Percentiles rank a stretch among this genome's conserved stretches.
Evolutionary conservation across 768 basidiomycete genomes (phyloP).

Genomic region (Steccherinum ochraceum): DNA sequence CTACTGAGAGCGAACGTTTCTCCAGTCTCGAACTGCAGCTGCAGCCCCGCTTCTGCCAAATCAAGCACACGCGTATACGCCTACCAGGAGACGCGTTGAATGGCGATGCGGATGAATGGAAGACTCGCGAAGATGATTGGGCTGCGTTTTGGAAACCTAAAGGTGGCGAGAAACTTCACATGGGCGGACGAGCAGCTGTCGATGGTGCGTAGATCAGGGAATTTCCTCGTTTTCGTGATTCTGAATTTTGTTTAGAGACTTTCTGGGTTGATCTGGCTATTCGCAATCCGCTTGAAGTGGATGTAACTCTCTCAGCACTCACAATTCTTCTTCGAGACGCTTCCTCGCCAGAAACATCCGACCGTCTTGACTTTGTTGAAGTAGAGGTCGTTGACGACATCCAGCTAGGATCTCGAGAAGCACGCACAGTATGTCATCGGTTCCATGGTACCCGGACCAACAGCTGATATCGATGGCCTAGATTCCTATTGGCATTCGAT

Average conservation of each 20-base stretch:
- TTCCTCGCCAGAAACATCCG: slow-evolving; percentile 22
- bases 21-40: slow-evolving; percentile 43
- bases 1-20: slow-evolving; percentile 43
- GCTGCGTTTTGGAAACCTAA: slow-evolving; percentile 45
- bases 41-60: slow-evolving; percentile 62
- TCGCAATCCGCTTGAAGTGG: slow-evolving; percentile 67
- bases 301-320: slow-evolving; percentile 60
- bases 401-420: slow-evolving; percentile 55
- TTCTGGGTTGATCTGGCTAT: slow-evolving; percentile 74
- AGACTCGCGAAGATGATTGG: slow-evolving; percentile 62
- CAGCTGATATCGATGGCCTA: slow-evolving; percentile 16
- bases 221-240: background rate
- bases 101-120: slow-evolving; percentile 49
- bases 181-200: slow-evolving; percentile 52
- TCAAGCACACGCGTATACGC: slow-evolving; percentile 49
- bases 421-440: slow-evolving; percentile 50
- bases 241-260: slow-evolving; percentile 38
- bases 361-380: slow-evolving; percentile 37
- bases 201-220: slow-evolving; percentile 41
- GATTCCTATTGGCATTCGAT: slow-evolving; percentile 61
- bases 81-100: slow-evolving; percentile 44
- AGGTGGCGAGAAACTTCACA: slow-evolving; percentile 50
- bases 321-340: slow-evolving; percentile 47
- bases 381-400: slow-evolving; percentile 61
- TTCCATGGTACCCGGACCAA: too few species aligned